Conservation (phyloP, 169 alveolate genomes). For the Besnoitia besnoiti region DNA sequence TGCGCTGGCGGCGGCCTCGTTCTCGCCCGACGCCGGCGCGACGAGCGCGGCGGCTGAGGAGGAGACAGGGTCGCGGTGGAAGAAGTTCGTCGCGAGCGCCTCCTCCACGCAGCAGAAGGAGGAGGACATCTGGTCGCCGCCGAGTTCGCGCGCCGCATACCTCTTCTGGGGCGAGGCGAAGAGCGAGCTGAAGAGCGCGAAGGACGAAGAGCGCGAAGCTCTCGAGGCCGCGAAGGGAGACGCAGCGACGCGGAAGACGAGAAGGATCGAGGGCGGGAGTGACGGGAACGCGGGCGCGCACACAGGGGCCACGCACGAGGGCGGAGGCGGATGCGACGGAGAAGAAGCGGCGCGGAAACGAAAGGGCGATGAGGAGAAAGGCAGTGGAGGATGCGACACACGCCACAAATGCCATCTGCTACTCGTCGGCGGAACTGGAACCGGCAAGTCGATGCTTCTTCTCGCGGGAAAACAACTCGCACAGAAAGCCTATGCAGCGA, state of each 20-base stretch:
- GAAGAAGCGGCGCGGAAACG: background rate
- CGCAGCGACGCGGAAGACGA: background rate
- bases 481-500: background rate
- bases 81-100: background rate
- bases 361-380: background rate
- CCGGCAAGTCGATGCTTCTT: slow-evolving; percentile 93
- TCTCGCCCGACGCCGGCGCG: background rate
- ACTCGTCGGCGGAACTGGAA: slow-evolving; percentile 95
- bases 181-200: background rate
- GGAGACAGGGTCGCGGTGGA: background rate
- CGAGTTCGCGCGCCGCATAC: background rate
- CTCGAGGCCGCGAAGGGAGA: background rate
- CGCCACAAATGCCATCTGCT: slow-evolving; percentile 81
- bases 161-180: background rate
- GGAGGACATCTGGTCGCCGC: background rate
- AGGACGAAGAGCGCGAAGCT: background rate
- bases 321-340: background rate
- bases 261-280: background rate
- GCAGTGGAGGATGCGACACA: background rate
- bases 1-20: background rate
- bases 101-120: background rate
- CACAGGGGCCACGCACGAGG: background rate
- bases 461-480: slow-evolving; percentile 18
- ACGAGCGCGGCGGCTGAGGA: background rate
- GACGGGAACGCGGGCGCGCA: background rate